Conservation (phyloP, 192 early-diverging fungal species). For the Coemansia sp. region DNA sequence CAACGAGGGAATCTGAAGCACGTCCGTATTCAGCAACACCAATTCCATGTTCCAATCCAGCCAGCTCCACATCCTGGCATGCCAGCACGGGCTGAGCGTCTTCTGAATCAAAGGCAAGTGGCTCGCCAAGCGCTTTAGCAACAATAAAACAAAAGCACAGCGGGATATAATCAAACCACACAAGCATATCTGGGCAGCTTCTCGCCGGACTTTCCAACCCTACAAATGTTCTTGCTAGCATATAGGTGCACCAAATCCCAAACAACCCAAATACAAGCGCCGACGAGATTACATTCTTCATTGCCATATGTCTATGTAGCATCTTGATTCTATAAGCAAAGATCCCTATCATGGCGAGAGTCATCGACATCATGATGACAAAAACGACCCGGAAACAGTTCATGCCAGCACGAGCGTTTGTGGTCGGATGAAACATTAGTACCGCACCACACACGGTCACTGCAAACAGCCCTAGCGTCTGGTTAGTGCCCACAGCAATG, state of each 20-base stretch:
- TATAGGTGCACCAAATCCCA: not conserved
- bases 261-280: not conserved
- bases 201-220: slow-evolving; percentile 1
- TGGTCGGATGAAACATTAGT: slow-evolving; percentile 5
- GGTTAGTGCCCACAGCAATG: not conserved
- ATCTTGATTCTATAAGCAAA: not conserved
- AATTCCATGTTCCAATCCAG: not conserved
- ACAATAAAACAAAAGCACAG: not conserved
- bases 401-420: not conserved
- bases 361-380: not conserved
- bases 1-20: not conserved
- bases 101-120: not conserved
- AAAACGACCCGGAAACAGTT: not conserved
- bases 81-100: not conserved
- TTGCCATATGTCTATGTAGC: not conserved
- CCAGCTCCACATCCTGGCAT: not conserved
- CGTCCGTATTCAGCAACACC: not conserved
- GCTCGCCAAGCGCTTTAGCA: not conserved
- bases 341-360: not conserved
- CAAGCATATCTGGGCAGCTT: not conserved
- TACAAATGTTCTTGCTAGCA: slow-evolving; percentile 2
- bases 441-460: not conserved
- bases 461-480: not conserved
- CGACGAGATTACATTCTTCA: not conserved
- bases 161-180: not conserved